Evolutionary conservation across 139 green algal genomes (phyloP).

Genomic region (Pleodorina starrii): DNA sequence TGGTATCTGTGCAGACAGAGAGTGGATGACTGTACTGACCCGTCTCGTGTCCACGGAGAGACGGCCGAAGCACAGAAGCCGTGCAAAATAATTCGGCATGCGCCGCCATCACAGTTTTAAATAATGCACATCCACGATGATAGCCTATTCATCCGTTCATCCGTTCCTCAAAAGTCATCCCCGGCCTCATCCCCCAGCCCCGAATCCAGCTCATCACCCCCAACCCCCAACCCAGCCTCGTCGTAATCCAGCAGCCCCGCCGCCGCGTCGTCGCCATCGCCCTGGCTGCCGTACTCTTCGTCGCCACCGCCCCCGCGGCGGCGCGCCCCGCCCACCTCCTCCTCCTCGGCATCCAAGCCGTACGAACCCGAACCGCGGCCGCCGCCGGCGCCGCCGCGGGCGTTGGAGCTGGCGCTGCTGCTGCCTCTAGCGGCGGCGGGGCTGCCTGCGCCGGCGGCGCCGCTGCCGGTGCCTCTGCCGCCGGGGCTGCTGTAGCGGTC

Average conservation of each 20-base stretch:
- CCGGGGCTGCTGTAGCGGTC: conserved; percentile 15
- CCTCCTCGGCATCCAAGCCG: conserved; percentile 1
- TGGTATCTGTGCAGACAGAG: too few relatives aligned
- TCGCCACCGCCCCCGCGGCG: background rate
- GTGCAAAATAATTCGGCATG: too few relatives aligned
- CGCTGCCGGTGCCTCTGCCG: background rate
- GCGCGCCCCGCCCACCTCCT: background rate
- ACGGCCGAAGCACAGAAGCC: too few relatives aligned
- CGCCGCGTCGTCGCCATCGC: background rate
- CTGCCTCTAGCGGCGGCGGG: background rate
- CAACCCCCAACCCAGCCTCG: background rate
- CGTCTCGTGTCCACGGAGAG: too few relatives aligned
- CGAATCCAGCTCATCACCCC: conserved; percentile 16
- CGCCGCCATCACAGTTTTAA: too few relatives aligned
- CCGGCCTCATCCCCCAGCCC: background rate
- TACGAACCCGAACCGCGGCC: background rate
- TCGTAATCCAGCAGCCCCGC: background rate
- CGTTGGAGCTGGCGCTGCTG: conserved; percentile 1
- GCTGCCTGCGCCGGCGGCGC: background rate
- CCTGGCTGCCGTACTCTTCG: background rate
- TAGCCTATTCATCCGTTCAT: too few relatives aligned
- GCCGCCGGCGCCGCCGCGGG: background rate
- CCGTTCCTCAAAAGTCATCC: conserved; percentile 32
- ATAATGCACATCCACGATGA: too few relatives aligned
- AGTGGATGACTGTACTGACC: too few relatives aligned